phyloP scores from a whole-genome alignment of 495 filamentous ascomycete genomes.

The Penicillium bovifimosum region DNA sequence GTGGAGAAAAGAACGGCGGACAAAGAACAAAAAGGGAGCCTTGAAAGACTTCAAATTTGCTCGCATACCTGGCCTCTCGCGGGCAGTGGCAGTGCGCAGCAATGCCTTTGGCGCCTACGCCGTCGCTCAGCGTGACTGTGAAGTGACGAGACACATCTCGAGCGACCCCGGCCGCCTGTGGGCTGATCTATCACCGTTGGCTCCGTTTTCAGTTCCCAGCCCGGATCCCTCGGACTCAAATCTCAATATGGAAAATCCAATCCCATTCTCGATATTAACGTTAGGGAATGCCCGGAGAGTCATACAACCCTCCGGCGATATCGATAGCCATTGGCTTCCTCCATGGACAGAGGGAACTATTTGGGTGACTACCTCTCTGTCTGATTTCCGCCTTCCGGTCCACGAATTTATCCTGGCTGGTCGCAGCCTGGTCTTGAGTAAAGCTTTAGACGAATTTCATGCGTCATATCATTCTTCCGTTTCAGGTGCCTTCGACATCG shows the following conservation, averaged over 20 bases:
- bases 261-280: conserved; percentile 18
- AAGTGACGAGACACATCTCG: conserved; percentile 68
- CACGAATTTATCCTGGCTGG: conserved; percentile 75
- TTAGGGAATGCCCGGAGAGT: conserved; percentile 30
- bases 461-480: conserved; percentile 37
- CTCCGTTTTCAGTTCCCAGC: conserved; percentile 47
- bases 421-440: conserved; percentile 64
- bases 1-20: conserved; percentile 77
- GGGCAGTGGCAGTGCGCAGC: conserved; percentile 74
- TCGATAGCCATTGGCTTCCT: conserved; percentile 49
- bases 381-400: conserved; percentile 66
- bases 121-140: conserved; percentile 77
- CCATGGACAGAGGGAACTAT: conserved; percentile 32
- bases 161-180: conserved; percentile 61
- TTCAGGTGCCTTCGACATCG: conserved; percentile 57
- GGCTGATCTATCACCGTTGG: conserved; percentile 65
- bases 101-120: conserved; percentile 86
- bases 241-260: conserved; percentile 12
- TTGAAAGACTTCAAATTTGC: conserved; percentile 85
- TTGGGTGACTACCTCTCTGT: conserved; percentile 51
- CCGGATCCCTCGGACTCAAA: conserved; percentile 15
- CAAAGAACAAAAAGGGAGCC: conserved; percentile 69
- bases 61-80: conserved; percentile 78
- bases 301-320: conserved; percentile 48
- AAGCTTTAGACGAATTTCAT: conserved; percentile 51